Conservation (phyloP, 345 rosid species). For the Trapa bicornis region DNA sequence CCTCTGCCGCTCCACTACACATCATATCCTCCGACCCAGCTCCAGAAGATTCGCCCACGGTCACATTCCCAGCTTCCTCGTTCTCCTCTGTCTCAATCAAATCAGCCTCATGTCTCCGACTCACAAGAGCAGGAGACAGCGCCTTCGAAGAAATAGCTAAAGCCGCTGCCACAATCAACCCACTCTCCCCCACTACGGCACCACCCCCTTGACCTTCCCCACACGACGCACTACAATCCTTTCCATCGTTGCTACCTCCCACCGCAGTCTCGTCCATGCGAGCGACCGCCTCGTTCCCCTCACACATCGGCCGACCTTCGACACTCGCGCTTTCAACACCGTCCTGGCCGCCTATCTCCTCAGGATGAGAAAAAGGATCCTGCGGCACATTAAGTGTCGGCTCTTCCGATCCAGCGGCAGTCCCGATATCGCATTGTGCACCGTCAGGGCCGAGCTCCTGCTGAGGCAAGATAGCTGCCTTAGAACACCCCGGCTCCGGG, state of each 20-base stretch:
- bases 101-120: constrained; percentile 8
- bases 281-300: background rate
- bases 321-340: constrained; percentile 4
- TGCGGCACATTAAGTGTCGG: background rate
- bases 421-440: constrained; percentile 11
- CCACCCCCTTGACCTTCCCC: constrained; percentile 1
- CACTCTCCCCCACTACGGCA: constrained; percentile 3
- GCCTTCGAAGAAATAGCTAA: background rate
- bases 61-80: background rate
- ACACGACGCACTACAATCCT: background rate
- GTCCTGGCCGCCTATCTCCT: background rate
- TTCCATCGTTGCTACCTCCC: no score
- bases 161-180: constrained; percentile 2
- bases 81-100: constrained; percentile 4
- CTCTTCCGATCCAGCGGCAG: background rate
- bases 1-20: background rate
- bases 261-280: background rate
- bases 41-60: background rate
- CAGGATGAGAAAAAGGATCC: background rate
- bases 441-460: constrained; percentile 3
- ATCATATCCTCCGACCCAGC: background rate
- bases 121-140: background rate
- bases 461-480: background rate
- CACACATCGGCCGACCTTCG: background rate
- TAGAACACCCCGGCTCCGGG: constrained; percentile 9